Evolutionary conservation across 306 rosid species (phyloP).

Genomic region (Dryas octopetala): DNA sequence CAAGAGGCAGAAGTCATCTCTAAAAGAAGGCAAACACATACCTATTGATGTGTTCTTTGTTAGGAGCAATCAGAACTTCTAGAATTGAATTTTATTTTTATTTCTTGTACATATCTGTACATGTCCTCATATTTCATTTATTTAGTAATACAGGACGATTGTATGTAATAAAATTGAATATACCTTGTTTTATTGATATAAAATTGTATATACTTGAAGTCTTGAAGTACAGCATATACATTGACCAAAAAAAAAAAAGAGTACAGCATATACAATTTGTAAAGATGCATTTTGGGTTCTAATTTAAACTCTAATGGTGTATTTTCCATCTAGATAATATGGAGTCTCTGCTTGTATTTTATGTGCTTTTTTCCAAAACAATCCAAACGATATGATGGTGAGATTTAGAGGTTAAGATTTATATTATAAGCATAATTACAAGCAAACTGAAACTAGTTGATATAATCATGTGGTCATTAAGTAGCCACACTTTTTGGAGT

Average conservation of each 20-base stretch:
- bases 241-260: too few species aligned
- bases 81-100: not conserved
- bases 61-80: constrained; percentile 47
- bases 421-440: too few species aligned
- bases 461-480: too few species aligned
- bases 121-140: not conserved
- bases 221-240: not conserved
- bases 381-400: too few species aligned
- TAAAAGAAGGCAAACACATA: constrained; percentile 51
- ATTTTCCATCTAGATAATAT: too few species aligned
- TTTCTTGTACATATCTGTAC: constrained; percentile 22
- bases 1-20: constrained; percentile 59
- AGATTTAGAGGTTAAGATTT: too few species aligned
- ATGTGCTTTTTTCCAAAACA: too few species aligned
- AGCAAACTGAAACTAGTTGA: too few species aligned
- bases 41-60: constrained; percentile 79
- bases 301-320: not conserved
- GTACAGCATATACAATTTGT: not conserved
- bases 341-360: too few species aligned
- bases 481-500: too few species aligned
- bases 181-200: not conserved
- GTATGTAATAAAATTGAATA: not conserved
- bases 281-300: not conserved
- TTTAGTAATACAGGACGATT: not conserved
- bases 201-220: too few species aligned